phyloP scores from a whole-genome alignment of 2,329 filamentous ascomycete species.

The Fusarium pilosicola region DNA sequence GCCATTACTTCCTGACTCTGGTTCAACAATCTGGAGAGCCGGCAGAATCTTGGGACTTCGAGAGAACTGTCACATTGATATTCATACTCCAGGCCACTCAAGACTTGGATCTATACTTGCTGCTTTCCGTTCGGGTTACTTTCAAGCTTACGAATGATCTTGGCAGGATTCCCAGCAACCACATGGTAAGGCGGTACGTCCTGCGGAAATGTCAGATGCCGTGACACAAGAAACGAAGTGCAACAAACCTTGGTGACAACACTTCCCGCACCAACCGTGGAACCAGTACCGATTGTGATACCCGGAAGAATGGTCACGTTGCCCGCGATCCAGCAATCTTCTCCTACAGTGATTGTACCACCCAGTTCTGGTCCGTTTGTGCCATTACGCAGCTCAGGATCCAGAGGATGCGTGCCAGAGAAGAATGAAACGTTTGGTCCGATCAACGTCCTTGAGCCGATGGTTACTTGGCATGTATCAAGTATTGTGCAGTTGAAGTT shows the following conservation, averaged over 20 bases:
- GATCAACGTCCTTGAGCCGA: conserved; percentile 81
- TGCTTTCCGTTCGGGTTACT: conserved; percentile 4
- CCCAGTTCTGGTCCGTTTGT: conserved; percentile 79
- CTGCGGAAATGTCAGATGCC: conserved; percentile 34
- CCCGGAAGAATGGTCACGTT: conserved; percentile 78
- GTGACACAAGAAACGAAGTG: conserved; percentile 10
- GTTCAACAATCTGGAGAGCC: not conserved
- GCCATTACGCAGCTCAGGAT: conserved; percentile 78
- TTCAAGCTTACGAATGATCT: conserved; percentile 32
- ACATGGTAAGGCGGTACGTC: conserved; percentile 46
- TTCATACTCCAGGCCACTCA: not conserved
- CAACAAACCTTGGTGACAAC: conserved; percentile 76
- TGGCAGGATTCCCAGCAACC: conserved; percentile 44
- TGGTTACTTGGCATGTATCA: conserved; percentile 78
- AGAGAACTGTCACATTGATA: not conserved
- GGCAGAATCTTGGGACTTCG: not conserved
- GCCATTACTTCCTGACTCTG: rapidly evolving
- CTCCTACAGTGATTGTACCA: conserved; percentile 77
- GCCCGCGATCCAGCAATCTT: conserved; percentile 84
- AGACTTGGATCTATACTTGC: not conserved
- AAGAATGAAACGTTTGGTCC: conserved; percentile 84
- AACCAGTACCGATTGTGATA: conserved; percentile 79
- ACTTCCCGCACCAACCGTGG: conserved; percentile 80
- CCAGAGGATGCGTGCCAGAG: conserved; percentile 79
- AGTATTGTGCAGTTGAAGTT: conserved; percentile 80